These are phyloP conservation scores for Entophlyctis luteolus DNA, from an alignment of 192 early-diverging fungal species.

Conservation along the genomic window DNA sequence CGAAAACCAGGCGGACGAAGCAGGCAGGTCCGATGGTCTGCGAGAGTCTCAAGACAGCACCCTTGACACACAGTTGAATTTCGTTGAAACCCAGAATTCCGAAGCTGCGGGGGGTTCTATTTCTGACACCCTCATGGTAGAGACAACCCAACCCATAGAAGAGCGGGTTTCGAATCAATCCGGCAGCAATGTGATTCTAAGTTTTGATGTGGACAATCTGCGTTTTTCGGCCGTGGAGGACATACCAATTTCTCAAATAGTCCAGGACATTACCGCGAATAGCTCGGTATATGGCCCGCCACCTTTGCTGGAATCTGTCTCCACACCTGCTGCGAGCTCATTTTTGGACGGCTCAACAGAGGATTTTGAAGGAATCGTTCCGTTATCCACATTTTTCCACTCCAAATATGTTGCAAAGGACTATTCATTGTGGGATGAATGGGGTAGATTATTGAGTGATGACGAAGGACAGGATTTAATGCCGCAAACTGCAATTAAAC, in stretches of 20 bases:
- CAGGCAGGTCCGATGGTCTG: too few species aligned
- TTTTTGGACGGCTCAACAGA: not conserved
- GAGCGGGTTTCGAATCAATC: not conserved
- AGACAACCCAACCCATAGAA: not conserved
- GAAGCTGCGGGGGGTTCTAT: not conserved
- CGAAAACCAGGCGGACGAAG: too few species aligned
- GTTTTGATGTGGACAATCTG: not conserved
- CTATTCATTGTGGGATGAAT: conserved; percentile 20
- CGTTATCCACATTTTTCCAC: conserved; percentile 2
- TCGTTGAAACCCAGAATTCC: not conserved
- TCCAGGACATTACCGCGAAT: too few species aligned
- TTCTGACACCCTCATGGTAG: not conserved
- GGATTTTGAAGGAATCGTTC: conserved; percentile 5
- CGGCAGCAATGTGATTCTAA: too few species aligned
- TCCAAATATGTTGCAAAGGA: conserved; percentile 17
- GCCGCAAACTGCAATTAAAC: not conserved
- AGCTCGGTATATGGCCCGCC: conserved; percentile 19
- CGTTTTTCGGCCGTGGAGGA: not conserved
- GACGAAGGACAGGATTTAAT: not conserved
- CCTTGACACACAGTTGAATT: not conserved
- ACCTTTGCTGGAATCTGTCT: conserved; percentile 18
- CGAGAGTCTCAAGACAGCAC: too few species aligned
- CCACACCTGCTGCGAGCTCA: too few species aligned
- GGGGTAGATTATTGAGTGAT: not conserved
- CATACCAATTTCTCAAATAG: conserved; percentile 32